phyloP scores from a whole-genome alignment of 73 alveolate genomes.

The Tetrahymena elliotti region DNA sequence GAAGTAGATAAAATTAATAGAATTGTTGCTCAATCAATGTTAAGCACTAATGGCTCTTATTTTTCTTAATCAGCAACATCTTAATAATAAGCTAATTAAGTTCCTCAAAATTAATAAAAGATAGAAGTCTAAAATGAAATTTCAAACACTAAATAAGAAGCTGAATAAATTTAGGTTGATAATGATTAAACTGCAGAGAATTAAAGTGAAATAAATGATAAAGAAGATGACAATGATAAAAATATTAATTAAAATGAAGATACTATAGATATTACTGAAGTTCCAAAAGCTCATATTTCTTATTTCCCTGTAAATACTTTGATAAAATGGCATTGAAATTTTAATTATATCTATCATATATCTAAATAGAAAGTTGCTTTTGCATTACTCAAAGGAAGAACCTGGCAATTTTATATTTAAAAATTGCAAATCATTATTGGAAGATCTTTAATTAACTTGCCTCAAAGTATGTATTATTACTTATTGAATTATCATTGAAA shows the following conservation, averaged over 20 bases:
- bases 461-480: neutral
- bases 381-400: constrained; percentile 37
- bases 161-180: neutral
- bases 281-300: neutral
- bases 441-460: neutral
- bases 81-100: neutral
- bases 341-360: no score
- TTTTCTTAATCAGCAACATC: neutral
- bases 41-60: neutral
- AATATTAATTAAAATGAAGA: neutral
- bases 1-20: neutral
- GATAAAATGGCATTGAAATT: no score
- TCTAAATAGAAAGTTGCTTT: constrained; percentile 1
- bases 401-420: constrained; percentile 14
- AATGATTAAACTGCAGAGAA: neutral
- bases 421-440: constrained; percentile 31
- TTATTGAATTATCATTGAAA: no score
- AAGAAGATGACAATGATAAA: neutral
- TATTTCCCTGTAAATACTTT: neutral
- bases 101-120: neutral
- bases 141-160: neutral
- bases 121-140: neutral
- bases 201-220: neutral
- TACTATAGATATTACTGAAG: neutral
- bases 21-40: neutral